Conservation (phyloP, 2,329 filamentous ascomycete species). For the Fusarium concolor region DNA sequence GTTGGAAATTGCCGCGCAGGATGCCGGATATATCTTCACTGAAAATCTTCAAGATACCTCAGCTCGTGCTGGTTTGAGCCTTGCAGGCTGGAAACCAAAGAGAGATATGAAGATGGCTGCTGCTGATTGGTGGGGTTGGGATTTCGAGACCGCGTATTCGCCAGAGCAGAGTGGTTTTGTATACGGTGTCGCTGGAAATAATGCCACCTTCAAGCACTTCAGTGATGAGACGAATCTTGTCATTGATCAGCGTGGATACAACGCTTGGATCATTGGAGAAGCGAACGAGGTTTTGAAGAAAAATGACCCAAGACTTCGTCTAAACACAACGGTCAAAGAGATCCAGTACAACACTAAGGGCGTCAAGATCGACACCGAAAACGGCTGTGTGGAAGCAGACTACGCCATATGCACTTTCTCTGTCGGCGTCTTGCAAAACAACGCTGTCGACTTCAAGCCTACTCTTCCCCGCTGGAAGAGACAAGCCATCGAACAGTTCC, state of each 20-base stretch:
- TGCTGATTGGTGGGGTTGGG: constrained; percentile 66
- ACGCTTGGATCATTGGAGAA: constrained; percentile 64
- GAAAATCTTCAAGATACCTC: constrained; percentile 72
- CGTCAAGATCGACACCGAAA: constrained; percentile 64
- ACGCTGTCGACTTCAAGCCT: constrained; percentile 68
- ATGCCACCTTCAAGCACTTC: constrained; percentile 72
- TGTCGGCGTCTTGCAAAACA: constrained; percentile 73
- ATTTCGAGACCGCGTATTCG: constrained; percentile 68
- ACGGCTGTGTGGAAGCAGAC: constrained; percentile 69
- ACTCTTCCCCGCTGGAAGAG: constrained; percentile 72
- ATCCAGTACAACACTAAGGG: constrained; percentile 64
- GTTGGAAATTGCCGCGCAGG: constrained; percentile 59
- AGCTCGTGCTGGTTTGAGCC: constrained; percentile 67
- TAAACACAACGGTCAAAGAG: constrained; percentile 68
- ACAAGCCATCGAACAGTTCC: constrained; percentile 70
- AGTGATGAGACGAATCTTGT: constrained; percentile 71
- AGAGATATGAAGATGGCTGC: constrained; percentile 62
- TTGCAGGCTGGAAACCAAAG: constrained; percentile 72
- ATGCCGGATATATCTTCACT: constrained; percentile 67
- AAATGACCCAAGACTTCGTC: constrained; percentile 66
- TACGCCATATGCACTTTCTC: constrained; percentile 77
- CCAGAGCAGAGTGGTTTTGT: constrained; percentile 67
- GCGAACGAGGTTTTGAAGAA: constrained; percentile 66
- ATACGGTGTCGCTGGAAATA: constrained; percentile 67
- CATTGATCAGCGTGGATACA: constrained; percentile 71